Base-by-base conservation (phyloP, 2,329 filamentous ascomycete genomes). In the Volutella citrinella region DNA sequence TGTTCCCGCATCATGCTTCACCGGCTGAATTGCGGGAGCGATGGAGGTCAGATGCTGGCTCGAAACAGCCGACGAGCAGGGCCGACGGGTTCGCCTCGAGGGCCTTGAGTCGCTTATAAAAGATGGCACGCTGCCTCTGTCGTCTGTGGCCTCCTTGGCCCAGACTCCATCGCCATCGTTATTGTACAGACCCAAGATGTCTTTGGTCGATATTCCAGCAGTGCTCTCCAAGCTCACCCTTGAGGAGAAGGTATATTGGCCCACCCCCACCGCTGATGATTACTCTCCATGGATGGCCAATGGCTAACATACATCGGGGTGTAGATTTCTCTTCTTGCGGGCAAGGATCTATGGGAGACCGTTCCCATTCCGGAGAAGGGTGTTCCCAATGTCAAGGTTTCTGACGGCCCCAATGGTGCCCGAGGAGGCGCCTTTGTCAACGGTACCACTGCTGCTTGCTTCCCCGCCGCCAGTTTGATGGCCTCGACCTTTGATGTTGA, bases 401-500 rank as follows among this genome's bases (percentile, higher is more conserved):
- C 50, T n/a, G 50, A 53, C 29, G 50, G 50, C 6, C 50, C 50
- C 23, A 53, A 53, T 28, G 50, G 50, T n/a, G 50, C 50, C 23
- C 44, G 50, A 32, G 50, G 50, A 22, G 50, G 38, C 34, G 39
- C 50, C 14, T 53, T 53, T 30, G 34, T 38, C 13, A 49, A 36
- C 8, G 46, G 48, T 12, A 52, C 50, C 15, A 42, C 41, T 7
- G 50, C 50, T 22, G 50, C 50, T 20, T 53, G 50, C 37, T 53
- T 53, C 24, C 53, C 52, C 9, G 57, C 49, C 19, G 59, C 55
- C 14, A 57, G 55, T 33, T 45, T 49, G 19, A 49, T 84, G 42
- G 80, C 78, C 7, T 76, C 80, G 13, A 82, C 80, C 14, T 84
- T 78, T 65, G 78, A 84, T 49, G 49, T 66, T 4, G 70, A 76